These are phyloP conservation scores for Teunomyces aglyptinius DNA, from an alignment of 805 yeast species.

Conservation along the genomic window DNA sequence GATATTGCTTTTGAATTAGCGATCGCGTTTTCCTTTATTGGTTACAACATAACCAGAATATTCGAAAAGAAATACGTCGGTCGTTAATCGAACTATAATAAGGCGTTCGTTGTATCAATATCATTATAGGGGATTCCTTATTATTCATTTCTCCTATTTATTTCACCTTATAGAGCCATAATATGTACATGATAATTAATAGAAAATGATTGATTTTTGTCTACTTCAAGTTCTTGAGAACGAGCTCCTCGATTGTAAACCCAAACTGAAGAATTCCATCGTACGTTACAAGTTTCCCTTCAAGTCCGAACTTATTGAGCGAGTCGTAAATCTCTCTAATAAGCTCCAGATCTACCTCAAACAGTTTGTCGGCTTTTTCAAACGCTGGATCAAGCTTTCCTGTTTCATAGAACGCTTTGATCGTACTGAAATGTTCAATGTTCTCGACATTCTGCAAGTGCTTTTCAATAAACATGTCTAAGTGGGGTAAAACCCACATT, in stretches of 20 bases:
- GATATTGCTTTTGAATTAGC: slow-evolving; percentile 86
- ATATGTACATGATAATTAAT: slow-evolving; percentile 3
- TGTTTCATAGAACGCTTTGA: slow-evolving; percentile 6
- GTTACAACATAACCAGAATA: slow-evolving; percentile 56
- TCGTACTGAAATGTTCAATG: slow-evolving; percentile 8
- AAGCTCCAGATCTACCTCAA: slow-evolving; percentile 16
- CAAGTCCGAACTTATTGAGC: slow-evolving; percentile 23
- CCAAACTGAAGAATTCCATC: slow-evolving; percentile 17
- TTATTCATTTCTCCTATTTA: background rate
- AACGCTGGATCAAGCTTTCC: slow-evolving; percentile 3
- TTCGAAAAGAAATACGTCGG: slow-evolving; percentile 65
- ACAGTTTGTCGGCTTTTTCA: background rate
- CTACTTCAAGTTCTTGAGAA: background rate
- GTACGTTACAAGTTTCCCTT: slow-evolving; percentile 26
- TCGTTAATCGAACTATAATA: no score
- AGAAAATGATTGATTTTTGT: background rate
- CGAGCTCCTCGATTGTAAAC: background rate
- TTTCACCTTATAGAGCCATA: slow-evolving; percentile 2
- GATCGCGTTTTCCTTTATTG: slow-evolving; percentile 62
- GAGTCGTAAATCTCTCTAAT: slow-evolving; percentile 17
- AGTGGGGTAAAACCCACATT: slow-evolving; percentile 36
- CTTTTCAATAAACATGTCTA: slow-evolving; percentile 21
- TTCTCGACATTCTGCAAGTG: background rate
- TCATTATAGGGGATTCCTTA: no score
- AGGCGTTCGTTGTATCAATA: no score